phyloP scores from a whole-genome alignment of 306 rosid genomes.

The Notholithocarpus densiflorus region DNA sequence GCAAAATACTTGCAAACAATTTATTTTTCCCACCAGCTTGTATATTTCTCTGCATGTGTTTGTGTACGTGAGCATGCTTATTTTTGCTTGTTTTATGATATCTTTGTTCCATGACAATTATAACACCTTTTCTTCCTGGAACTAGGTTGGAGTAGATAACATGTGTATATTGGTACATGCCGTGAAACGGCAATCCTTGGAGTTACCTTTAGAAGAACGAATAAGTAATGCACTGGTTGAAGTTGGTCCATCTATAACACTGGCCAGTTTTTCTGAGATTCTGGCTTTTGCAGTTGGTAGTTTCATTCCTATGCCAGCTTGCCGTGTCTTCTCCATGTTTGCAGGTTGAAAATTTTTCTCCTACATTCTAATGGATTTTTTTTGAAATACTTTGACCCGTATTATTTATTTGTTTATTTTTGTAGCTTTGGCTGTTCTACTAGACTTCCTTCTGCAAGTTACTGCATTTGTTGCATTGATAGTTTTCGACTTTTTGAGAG shows the following conservation, averaged over 20 bases:
- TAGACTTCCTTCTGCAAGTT: constrained; percentile 90
- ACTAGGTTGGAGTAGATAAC: constrained; percentile 97
- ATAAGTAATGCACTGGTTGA: constrained; percentile 83
- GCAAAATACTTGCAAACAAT: neutral
- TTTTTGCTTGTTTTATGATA: neutral
- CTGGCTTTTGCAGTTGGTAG: constrained; percentile 95
- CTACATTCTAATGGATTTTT: neutral
- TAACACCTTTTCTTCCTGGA: constrained; percentile 6
- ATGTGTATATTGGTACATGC: constrained; percentile 98
- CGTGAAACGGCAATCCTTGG: constrained; percentile 71
- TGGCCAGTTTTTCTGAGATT: constrained; percentile 90
- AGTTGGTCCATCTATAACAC: constrained; percentile 95
- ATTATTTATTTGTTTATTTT: constrained; percentile 5
- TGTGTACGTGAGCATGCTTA: neutral
- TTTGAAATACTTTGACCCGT: constrained; percentile 16
- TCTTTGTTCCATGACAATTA: neutral
- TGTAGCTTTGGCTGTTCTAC: constrained; percentile 91
- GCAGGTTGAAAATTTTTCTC: constrained; percentile 59
- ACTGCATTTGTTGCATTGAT: constrained; percentile 89
- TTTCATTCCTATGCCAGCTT: constrained; percentile 95
- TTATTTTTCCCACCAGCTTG: neutral
- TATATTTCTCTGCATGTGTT: neutral
- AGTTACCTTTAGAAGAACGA: constrained; percentile 67
- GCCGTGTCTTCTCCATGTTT: constrained; percentile 98
- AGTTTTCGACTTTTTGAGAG: constrained; percentile 73